Percentiles rank a stretch among this genome's conserved stretches.
These are phyloP conservation scores for Colletotrichum magnum DNA, from an alignment of 2,329 filamentous ascomycete genomes.

Conservation along the genomic window DNA sequence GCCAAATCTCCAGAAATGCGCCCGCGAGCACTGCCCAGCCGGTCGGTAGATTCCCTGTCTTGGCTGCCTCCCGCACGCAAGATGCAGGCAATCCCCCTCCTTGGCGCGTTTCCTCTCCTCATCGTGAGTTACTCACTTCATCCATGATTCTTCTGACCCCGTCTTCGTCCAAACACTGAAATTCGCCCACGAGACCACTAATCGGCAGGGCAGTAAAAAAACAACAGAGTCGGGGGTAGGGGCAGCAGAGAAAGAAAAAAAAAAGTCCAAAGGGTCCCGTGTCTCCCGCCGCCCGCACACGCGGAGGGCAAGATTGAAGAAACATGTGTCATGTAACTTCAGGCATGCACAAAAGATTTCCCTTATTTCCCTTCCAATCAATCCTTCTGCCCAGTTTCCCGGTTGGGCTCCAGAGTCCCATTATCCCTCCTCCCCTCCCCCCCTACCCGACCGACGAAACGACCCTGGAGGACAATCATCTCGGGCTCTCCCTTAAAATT, in stretches of 20 bases:
- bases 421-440: not conserved
- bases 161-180: conserved; percentile 9
- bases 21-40: not conserved
- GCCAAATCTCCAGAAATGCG: no score
- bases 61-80: conserved; percentile 1
- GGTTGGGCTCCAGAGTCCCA: conserved; percentile 1
- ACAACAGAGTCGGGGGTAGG: not conserved
- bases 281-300: not conserved
- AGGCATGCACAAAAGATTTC: conserved; percentile 4
- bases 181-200: conserved; percentile 1
- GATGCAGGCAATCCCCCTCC: conserved; percentile 13
- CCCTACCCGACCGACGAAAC: no score
- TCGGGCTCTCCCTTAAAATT: conserved; percentile 15
- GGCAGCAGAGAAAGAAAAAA: not conserved
- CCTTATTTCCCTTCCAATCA: not conserved
- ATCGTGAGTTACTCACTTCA: not conserved
- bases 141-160: not conserved
- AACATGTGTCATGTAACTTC: not conserved
- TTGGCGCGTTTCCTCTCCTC: not conserved
- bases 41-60: not conserved
- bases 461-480: not conserved
- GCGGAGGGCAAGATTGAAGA: not conserved
- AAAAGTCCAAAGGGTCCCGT: not conserved
- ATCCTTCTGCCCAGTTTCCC: not conserved
- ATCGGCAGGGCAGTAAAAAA: conserved; percentile 9